Evolutionary conservation across 768 basidiomycete species (phyloP).

Genomic region (Mycena rebaudengoi): DNA sequence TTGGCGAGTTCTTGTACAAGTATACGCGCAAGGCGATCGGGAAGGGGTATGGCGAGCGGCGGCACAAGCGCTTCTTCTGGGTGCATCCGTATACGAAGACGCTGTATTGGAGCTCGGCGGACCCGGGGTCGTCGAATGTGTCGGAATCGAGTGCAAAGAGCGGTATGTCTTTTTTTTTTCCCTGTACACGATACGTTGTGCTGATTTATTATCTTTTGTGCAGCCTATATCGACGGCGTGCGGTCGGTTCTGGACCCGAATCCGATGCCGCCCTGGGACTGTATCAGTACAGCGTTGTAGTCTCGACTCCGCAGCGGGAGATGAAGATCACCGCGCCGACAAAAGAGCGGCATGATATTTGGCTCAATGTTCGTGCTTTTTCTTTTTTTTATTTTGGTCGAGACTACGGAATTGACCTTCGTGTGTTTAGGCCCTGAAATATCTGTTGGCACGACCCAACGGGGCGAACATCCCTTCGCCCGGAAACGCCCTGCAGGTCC

Average conservation of each 20-base stretch:
- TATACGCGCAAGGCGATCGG: slow-evolving; percentile 92
- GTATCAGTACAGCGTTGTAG: slow-evolving; percentile 90
- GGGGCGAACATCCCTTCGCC: slow-evolving; percentile 48
- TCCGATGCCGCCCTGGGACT: slow-evolving; percentile 94
- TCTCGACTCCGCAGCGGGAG: slow-evolving; percentile 93
- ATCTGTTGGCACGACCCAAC: slow-evolving; percentile 82
- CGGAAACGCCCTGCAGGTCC: slow-evolving; percentile 45
- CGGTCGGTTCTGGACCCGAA: slow-evolving; percentile 93
- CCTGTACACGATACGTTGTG: too few relatives aligned
- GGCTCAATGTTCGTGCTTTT: slow-evolving; percentile 76
- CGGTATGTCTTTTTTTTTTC: slow-evolving; percentile 64
- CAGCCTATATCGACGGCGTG: slow-evolving; percentile 94
- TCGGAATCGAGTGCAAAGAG: slow-evolving; percentile 96
- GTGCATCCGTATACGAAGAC: slow-evolving; percentile 99
- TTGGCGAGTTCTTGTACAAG: slow-evolving; percentile 98
- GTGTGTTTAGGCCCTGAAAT: slow-evolving; percentile 82
- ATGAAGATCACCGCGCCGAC: slow-evolving; percentile 99
- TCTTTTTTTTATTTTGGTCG: slow-evolving; percentile 21
- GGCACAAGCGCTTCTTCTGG: slow-evolving; percentile 98
- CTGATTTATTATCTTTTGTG: slow-evolving; percentile 21
- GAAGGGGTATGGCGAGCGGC: slow-evolving; percentile 87
- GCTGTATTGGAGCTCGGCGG: slow-evolving; percentile 94
- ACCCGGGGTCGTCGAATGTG: slow-evolving; percentile 89
- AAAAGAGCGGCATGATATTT: slow-evolving; percentile 96
- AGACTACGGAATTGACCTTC: slow-evolving; percentile 11